Evolutionary conservation across 495 filamentous ascomycete genomes (phyloP).

Genomic region (Symbiotaphrina buchneri): DNA sequence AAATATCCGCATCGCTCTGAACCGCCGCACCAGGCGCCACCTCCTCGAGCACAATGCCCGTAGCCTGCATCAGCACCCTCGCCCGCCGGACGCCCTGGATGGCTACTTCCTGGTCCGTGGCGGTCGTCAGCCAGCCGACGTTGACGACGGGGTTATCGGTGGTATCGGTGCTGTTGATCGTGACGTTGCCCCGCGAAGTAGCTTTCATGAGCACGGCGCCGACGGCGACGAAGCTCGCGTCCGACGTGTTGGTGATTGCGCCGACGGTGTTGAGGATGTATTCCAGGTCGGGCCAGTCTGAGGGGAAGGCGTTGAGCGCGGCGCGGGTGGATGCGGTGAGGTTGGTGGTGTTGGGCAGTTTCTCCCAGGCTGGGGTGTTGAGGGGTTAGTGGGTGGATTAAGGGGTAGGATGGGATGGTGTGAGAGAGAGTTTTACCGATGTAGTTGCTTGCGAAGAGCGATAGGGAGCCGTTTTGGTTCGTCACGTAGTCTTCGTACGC

Average conservation of each 20-base stretch:
- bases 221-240: slow-evolving; percentile 9
- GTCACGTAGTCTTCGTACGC: slow-evolving; percentile 6
- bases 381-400: background rate
- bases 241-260: no score
- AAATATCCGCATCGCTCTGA: slow-evolving; percentile 26
- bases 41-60: slow-evolving; percentile 22
- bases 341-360: slow-evolving; percentile 14
- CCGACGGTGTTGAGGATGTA: no score
- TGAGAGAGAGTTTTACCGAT: slow-evolving; percentile 6
- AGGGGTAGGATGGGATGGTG: background rate
- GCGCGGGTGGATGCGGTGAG: slow-evolving; percentile 9
- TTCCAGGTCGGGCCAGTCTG: slow-evolving; percentile 38
- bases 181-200: slow-evolving; percentile 29
- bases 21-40: slow-evolving; percentile 21
- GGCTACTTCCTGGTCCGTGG: slow-evolving; percentile 27
- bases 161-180: slow-evolving; percentile 18
- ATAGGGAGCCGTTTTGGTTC: slow-evolving; percentile 15
- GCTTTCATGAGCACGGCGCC: slow-evolving; percentile 19
- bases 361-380: slow-evolving; percentile 18
- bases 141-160: slow-evolving; percentile 26
- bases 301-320: slow-evolving; percentile 18
- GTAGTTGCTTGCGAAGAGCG: slow-evolving; percentile 16
- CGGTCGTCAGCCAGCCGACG: slow-evolving; percentile 26
- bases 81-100: slow-evolving; percentile 29
- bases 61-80: slow-evolving; percentile 19